Percentiles rank a stretch among this genome's conserved stretches.
Evolutionary conservation across 352 stramenopile species (phyloP).

Genomic region (Globisporangium yorkense): DNA sequence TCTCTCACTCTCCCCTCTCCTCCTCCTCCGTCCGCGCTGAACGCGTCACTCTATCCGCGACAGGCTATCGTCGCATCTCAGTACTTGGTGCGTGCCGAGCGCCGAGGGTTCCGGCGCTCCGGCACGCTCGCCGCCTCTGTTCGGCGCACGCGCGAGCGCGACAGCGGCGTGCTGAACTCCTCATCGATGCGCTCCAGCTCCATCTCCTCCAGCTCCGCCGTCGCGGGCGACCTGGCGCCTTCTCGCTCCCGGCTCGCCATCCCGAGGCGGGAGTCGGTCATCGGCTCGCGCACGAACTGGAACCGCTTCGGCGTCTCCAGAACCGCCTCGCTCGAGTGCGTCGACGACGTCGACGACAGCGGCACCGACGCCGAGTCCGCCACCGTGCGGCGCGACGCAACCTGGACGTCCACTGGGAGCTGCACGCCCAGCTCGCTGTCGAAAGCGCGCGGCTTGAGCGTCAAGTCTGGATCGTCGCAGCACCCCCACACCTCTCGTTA

Average conservation of each 20-base stretch:
- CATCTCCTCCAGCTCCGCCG: slow-evolving; percentile 64
- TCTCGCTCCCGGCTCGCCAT: slow-evolving; percentile 18
- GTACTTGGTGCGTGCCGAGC: slow-evolving; percentile 61
- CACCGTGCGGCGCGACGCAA: slow-evolving; percentile 15
- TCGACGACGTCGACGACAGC: slow-evolving; percentile 21
- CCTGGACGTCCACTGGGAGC: slow-evolving; percentile 18
- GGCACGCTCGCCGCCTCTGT: slow-evolving; percentile 59
- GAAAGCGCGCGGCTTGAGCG: slow-evolving; percentile 30
- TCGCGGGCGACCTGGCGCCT: slow-evolving; percentile 38
- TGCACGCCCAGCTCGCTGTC: slow-evolving; percentile 14
- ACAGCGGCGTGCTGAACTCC: slow-evolving; percentile 74
- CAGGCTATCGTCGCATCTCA: slow-evolving; percentile 9
- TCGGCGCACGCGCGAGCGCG: slow-evolving; percentile 33
- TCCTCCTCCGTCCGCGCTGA: not conserved
- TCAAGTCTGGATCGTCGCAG: slow-evolving; percentile 25
- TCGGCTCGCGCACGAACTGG: slow-evolving; percentile 67
- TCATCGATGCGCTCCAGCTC: slow-evolving; percentile 77
- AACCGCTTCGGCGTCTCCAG: slow-evolving; percentile 70
- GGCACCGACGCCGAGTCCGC: slow-evolving; percentile 24
- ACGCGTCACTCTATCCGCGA: not conserved
- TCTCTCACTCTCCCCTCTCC: not conserved
- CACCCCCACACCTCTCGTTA: slow-evolving; percentile 36
- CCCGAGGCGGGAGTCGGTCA: slow-evolving; percentile 50
- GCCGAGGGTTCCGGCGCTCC: slow-evolving; percentile 68
- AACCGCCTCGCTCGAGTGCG: slow-evolving; percentile 17